These are phyloP conservation scores for Ceratobasidium sp. DNA, from an alignment of 1,284 basidiomycete species.

Conservation along the genomic window DNA sequence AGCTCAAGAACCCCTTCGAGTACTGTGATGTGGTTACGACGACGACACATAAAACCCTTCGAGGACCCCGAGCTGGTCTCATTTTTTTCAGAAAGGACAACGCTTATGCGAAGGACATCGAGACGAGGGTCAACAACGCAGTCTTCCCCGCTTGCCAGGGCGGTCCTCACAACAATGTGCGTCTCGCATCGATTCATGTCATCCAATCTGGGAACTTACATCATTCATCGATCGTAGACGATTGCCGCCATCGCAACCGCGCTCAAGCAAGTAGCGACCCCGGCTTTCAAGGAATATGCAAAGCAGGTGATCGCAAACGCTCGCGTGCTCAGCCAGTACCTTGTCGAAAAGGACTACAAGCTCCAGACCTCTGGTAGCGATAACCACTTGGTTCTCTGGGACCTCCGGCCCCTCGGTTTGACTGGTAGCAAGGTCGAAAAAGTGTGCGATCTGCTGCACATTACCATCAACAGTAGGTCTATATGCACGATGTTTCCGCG, in stretches of 20 bases:
- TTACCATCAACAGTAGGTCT: slow-evolving; percentile 87
- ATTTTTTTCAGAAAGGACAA: slow-evolving; percentile 99
- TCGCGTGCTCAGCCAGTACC: slow-evolving; percentile 71
- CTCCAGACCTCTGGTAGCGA: slow-evolving; percentile 97
- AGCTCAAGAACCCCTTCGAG: slow-evolving; percentile 93
- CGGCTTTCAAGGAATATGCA: slow-evolving; percentile 92
- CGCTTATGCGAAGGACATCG: slow-evolving; percentile 74
- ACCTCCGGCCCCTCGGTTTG: slow-evolving; percentile 91
- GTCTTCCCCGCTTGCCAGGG: slow-evolving; percentile 99
- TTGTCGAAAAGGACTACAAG: slow-evolving; percentile 85
- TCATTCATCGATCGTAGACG: slow-evolving; percentile 60
- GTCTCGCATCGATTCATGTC: slow-evolving; percentile 45
- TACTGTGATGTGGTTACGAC: slow-evolving; percentile 98
- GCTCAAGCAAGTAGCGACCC: slow-evolving; percentile 92
- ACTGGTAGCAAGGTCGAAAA: slow-evolving; percentile 99
- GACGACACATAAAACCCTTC: slow-evolving; percentile 99
- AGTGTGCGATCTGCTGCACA: slow-evolving; percentile 95
- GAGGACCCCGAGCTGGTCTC: slow-evolving; percentile 96
- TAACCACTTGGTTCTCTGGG: slow-evolving; percentile 98
- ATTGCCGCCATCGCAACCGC: slow-evolving; percentile 96
- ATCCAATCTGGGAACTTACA: neutral
- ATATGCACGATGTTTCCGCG: neutral
- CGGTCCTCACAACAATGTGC: slow-evolving; percentile 97
- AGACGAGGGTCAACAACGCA: slow-evolving; percentile 95
- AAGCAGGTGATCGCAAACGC: slow-evolving; percentile 94